Evolutionary conservation across 257 asterid species (phyloP).

Genomic region (Solanum pennellii): DNA sequence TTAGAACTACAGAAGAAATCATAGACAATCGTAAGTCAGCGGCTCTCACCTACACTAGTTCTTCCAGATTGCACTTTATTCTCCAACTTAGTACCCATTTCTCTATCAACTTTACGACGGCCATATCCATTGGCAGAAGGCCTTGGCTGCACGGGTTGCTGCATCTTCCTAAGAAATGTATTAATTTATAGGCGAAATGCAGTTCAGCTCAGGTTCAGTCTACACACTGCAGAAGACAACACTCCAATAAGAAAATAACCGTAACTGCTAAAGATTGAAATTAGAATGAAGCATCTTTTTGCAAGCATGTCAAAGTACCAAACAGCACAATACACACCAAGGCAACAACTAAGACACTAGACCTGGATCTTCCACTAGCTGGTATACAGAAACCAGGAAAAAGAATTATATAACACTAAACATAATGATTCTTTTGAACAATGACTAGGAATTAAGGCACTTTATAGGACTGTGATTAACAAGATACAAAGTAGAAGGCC

Average conservation of each 20-base stretch:
- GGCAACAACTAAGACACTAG: neutral
- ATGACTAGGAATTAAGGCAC: neutral
- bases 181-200: neutral
- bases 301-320: neutral
- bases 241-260: neutral
- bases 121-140: constrained; percentile 77
- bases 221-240: neutral
- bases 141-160: constrained; percentile 54
- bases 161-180: constrained; percentile 42
- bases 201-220: neutral
- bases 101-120: constrained; percentile 26
- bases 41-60: constrained; percentile 44
- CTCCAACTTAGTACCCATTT: neutral
- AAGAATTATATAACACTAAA: neutral
- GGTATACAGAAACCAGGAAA: neutral
- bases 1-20: neutral
- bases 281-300: neutral
- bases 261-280: neutral
- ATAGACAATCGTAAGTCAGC: neutral
- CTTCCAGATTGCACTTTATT: constrained; percentile 38
- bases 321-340: neutral
- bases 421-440: neutral
- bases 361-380: neutral
- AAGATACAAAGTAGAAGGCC: neutral
- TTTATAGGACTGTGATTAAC: neutral